Base-by-base conservation (phyloP, 2,329 filamentous ascomycete species). In the Cryphonectria japonica region DNA sequence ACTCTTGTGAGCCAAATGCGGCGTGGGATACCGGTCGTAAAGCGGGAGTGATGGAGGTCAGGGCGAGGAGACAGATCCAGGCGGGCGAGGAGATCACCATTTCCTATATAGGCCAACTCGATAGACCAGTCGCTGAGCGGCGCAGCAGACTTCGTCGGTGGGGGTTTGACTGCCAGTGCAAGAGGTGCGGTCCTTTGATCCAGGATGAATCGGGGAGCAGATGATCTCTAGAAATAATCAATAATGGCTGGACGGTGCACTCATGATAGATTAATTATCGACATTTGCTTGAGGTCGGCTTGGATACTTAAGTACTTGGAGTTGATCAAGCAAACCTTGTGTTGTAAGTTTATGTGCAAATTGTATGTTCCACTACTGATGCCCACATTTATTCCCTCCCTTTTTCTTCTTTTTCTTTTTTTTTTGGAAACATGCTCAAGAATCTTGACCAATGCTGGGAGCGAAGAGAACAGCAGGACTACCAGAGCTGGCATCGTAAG, bases 381-480 rank as follows among this genome's bases (percentile, higher is more conserved):
- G 39, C 2, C 60, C 16, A 63, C 22, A 16, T 3, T 26, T 16
- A 41, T 2, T 43, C 41, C 32, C 34, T n/a, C 8, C 19, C n/a
- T 64, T 41, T 41, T n/a, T 65, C 26, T 26, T 26, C 1, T 26
- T 26, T 26, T 26, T 26, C 26, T 26, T 26, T 26, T 26, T 26
- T 26, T 26, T 26, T 26, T 26, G 26, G 32, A 37, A 29, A 6
- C 39, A 13, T 22, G 3, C 3, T 68, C 5, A 68, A 1, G 54
- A 59, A 52, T 61, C 54, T 29, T 69, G 62, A 11, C 39, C 68
- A 37, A 69, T 66, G 37, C 62, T 69, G 11, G 68, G 26, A 8
- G 62, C 62, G 13, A 69, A 66, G 16, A 69, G 62, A 3, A 69
- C 68, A 65, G 68, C 68, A 16, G 68, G 68, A 5, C 62, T 65